Evolutionary conservation across 169 alveolate species (phyloP).

Genomic region (Plasmodium yoelii): DNA sequence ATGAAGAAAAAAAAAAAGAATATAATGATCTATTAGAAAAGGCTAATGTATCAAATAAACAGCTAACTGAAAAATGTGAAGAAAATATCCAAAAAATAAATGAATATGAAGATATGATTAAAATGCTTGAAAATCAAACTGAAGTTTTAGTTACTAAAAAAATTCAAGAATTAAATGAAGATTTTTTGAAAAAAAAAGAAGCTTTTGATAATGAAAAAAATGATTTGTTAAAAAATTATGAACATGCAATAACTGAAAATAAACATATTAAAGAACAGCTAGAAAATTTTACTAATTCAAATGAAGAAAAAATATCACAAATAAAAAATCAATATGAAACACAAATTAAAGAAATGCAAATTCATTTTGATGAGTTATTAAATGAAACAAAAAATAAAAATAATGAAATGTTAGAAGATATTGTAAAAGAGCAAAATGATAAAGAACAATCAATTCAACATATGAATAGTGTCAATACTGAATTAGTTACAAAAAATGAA

Average conservation of each 20-base stretch:
- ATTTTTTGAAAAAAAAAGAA: constrained; percentile 57
- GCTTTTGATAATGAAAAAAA: constrained; percentile 57
- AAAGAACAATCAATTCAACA: constrained; percentile 1
- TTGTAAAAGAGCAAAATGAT: constrained; percentile 17
- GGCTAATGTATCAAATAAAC: constrained; percentile 47
- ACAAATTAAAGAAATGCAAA: constrained; percentile 25
- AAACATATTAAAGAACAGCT: constrained; percentile 25
- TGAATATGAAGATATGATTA: constrained; percentile 71
- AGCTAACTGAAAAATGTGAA: constrained; percentile 50
- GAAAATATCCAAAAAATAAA: constrained; percentile 74
- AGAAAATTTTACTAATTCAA: constrained; percentile 7
- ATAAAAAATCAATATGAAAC: constrained; percentile 23
- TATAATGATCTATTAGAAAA: constrained; percentile 51
- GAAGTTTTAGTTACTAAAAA: constrained; percentile 45
- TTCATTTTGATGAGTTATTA: constrained; percentile 21
- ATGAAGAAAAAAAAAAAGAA: constrained; percentile 45
- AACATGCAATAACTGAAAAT: constrained; percentile 3
- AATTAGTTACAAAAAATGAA: constrained; percentile 5
- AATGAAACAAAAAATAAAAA: constrained; percentile 37
- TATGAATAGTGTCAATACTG: constrained; percentile 1
- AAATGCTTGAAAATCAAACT: constrained; percentile 54
- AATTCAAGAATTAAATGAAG: constrained; percentile 71
- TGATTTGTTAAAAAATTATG: constrained; percentile 39
- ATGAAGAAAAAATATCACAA: constrained; percentile 28
- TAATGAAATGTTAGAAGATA: constrained; percentile 33